Evolutionary conservation across 2,329 filamentous ascomycete genomes (phyloP).

Genomic region (Aspergillus sp.): DNA sequence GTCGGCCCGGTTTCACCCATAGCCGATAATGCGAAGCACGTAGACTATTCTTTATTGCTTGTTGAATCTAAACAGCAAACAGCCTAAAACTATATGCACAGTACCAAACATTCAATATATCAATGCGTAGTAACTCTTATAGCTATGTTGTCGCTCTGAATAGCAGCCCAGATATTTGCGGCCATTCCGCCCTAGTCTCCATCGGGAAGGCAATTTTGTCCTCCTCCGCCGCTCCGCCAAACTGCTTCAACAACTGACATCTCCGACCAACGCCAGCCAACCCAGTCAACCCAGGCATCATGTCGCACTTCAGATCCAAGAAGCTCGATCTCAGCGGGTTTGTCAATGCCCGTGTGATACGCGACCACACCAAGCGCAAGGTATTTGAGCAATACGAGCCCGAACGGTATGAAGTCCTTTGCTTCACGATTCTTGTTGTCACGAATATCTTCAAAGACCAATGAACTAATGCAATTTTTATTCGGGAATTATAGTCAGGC

Average conservation of each 20-base stretch:
- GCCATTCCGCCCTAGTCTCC: conserved; percentile 16
- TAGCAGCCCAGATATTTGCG: too few species aligned
- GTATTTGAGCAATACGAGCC: conserved; percentile 82
- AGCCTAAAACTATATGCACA: too few species aligned
- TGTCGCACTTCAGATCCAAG: conserved; percentile 85
- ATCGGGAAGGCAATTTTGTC: conserved; percentile 18
- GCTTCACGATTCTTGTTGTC: too few species aligned
- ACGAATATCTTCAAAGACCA: too few species aligned
- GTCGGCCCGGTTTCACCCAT: too few species aligned
- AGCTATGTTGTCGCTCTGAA: too few species aligned
- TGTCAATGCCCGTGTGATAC: conserved; percentile 78
- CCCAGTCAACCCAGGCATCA: conserved; percentile 39
- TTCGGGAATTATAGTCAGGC: conserved; percentile 65
- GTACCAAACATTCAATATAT: too few species aligned
- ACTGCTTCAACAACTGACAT: conserved; percentile 1
- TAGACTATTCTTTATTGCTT: too few species aligned
- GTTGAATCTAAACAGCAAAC: too few species aligned
- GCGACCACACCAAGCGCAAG: conserved; percentile 95
- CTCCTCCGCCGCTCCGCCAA: conserved; percentile 7
- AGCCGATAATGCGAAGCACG: too few species aligned
- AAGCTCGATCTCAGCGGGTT: conserved; percentile 86
- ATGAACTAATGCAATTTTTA: background rate
- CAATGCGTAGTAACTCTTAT: too few species aligned
- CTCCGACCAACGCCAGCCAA: too few species aligned
- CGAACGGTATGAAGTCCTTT: conserved; percentile 60